These are phyloP conservation scores for Antitrichia curtipendula DNA, from an alignment of 225 moss, liverwort and hornwort species.

Conservation along the genomic window DNA sequence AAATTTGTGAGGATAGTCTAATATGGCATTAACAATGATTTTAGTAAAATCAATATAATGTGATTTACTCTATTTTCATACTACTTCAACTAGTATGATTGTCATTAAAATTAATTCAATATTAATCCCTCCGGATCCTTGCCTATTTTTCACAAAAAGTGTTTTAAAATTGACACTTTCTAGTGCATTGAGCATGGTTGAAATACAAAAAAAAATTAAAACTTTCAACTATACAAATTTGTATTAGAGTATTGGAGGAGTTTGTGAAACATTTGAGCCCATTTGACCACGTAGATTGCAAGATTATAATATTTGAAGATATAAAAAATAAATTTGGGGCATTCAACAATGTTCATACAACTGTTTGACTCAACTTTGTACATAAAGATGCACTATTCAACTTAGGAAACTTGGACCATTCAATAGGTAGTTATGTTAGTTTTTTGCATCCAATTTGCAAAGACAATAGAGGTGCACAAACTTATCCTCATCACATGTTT, in stretches of 20 bases:
- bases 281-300: neutral
- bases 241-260: neutral
- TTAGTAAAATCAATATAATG: neutral
- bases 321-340: too few species aligned
- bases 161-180: rapidly evolving
- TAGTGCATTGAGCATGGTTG: neutral
- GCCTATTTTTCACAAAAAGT: neutral
- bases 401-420: rapidly evolving
- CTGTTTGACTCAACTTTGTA: neutral
- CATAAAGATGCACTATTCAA: too few species aligned
- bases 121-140: neutral
- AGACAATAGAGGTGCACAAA: neutral
- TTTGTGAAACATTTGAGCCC: neutral
- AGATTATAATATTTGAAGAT: neutral
- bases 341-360: rapidly evolving
- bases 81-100: neutral
- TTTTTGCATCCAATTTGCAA: neutral
- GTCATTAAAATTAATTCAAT: neutral
- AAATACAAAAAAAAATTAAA: neutral
- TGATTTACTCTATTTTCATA: neutral
- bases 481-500: too few species aligned
- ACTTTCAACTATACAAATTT: neutral
- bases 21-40: rapidly evolving
- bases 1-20: neutral
- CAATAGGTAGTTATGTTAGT: neutral